Base-by-base conservation (phyloP, 1,139 yeast genomes). In the Pichia sp. region DNA sequence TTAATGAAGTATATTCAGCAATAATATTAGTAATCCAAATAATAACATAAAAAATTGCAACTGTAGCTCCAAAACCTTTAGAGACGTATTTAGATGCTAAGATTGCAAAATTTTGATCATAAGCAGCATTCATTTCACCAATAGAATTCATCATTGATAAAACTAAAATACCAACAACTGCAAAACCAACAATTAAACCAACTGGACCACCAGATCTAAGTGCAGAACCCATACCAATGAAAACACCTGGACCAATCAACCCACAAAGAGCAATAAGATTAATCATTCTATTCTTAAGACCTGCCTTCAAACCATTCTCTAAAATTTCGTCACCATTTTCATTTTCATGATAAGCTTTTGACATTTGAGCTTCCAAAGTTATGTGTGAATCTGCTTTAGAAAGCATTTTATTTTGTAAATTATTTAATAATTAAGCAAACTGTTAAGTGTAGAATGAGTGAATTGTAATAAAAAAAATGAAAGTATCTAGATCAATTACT, bases 1-100 rank as follows among this genome's bases (percentile, higher is more conserved):
- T 76, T 27, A 76, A 68, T 1, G 78, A 68, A 43, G 78, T 78
- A 57, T 77, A 78, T 58, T 78, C 85, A 37, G 75, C 71, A 35
- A 80, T 74, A 52, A 76, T 63, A 31, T 75, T 80, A 0, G 80
- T 77, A 32, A 76, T 61, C 82, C 83, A 78, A 42, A 78, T 64
- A 33, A 78, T 71, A 16, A 71, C 76, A 55, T 78, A 79, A 49
- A 66, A 70, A 67, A 80, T 67, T 0, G 81, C 79, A 20, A 76
- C 67, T 1, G 79, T 69, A 7, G 80, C 80, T 40, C 83, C 83
- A 54, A 71, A 74, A 2, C 81, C 82, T 40, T 68, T 69, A 47
- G 78, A 79, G 9, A 77, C 70, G 52, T 73, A 70, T 53, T 70
- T 69, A 49, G 72, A 66, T 2, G 80, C 81, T 51, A 74, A 62